These are phyloP conservation scores for Cyclotella choctawhatcheeana DNA, from an alignment of 108 stramenopile species.

Conservation along the genomic window DNA sequence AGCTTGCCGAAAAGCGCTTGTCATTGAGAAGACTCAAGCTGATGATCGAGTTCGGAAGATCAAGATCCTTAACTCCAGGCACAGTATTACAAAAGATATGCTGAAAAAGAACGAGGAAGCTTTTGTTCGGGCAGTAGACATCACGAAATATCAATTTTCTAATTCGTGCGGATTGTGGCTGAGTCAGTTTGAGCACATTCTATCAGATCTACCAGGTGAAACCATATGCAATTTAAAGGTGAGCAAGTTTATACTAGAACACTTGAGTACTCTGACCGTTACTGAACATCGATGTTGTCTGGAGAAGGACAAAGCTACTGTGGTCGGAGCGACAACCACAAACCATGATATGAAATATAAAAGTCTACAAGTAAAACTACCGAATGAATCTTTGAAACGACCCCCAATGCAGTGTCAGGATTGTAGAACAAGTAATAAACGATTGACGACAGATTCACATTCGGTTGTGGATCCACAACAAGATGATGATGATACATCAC, in stretches of 20 bases:
- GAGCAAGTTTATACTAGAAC: background rate
- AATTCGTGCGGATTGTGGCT: conserved; percentile 28
- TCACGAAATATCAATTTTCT: conserved; percentile 27
- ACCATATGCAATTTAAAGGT: conserved; percentile 2
- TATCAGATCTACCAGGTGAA: conserved; percentile 4
- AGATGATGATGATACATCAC: no score
- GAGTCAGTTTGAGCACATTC: conserved; percentile 3
- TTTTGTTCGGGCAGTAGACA: conserved; percentile 27
- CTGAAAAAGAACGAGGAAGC: conserved; percentile 35
- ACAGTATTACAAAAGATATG: conserved; percentile 22
- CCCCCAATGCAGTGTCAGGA: no score
- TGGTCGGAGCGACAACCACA: no score
- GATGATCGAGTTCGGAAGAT: conserved; percentile 42
- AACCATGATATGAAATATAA: no score
- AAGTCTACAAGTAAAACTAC: background rate
- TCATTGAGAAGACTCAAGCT: conserved; percentile 47
- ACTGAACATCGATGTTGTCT: no score
- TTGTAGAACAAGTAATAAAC: no score
- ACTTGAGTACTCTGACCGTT: no score
- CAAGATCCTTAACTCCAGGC: conserved; percentile 17
- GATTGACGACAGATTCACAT: no score
- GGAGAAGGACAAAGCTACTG: background rate
- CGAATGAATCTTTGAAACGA: background rate
- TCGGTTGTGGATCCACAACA: no score
- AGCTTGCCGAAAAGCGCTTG: conserved; percentile 22